Evolutionary conservation across 164 flowering plant genomes (phyloP), one percentile per base, ranked within the genome.

Genomic region (Sextonia rubra): DNA sequence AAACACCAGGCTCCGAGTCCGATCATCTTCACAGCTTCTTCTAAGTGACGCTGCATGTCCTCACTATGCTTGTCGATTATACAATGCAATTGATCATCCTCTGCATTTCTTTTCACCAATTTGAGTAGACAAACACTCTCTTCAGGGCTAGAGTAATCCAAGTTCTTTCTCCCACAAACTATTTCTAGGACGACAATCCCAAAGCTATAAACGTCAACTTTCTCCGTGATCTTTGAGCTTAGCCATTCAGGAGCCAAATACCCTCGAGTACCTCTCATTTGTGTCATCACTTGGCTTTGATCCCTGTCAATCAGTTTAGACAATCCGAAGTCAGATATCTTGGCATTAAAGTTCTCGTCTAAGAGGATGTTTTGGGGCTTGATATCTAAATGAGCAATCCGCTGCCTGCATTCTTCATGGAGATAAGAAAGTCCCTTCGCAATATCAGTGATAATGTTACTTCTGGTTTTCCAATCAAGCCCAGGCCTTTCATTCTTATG

Each of bases 251-350:
- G 75, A 6, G 79, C 75, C 29, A 78, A 25, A 58, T 76, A 78
- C 3, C 81, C 83, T 0, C 17, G 61, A 9, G 84, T 85, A 68
- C 85, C 85, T 60, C 82, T 83, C 60, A 79, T 56, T 24, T 60
- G 60, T 1, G 82, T 81, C 71, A 72, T 26, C 14, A 79, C 73
- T 58, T 79, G 80, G 25, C 80, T 79, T 73, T 81, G 67, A 37
- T 79, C 86, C 30, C 75, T 75, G 62, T 73, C 76, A 68, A 76
- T 77, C 48, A 75, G 61, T 73, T 73, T 79, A 15, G 79, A 69
- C 48, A 75, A 27, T 22, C 83, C 78, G 61, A 80, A 77, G 69
- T 80, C 83, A 0, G 77, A 66, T 29, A 75, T 37, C 26, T 81
- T 68, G 26, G 76, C 81, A 61, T 69, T 72, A 73, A 75, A 72